Evolutionary conservation across 140 eudicot species (phyloP).

Genomic region (Oenanthe javanica): DNA sequence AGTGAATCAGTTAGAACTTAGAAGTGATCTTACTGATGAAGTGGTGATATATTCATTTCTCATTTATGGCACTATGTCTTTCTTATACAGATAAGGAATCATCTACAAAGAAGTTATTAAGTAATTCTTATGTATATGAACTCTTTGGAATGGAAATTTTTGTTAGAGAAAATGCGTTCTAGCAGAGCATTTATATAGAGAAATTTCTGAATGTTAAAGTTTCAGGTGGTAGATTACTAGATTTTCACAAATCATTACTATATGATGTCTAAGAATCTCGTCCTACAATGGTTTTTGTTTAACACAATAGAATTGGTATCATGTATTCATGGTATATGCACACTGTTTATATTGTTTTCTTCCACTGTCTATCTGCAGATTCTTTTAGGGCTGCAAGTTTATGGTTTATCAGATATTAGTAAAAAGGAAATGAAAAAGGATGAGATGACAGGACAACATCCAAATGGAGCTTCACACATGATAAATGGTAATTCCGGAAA

Average conservation of each 20-base stretch:
- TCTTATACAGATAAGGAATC: background rate
- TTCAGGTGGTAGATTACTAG: background rate
- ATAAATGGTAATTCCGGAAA: constrained; percentile 49
- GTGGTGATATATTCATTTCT: background rate
- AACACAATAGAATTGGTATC: background rate
- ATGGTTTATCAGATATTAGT: constrained; percentile 72
- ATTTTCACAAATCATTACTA: background rate
- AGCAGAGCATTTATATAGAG: background rate
- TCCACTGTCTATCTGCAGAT: constrained; percentile 36
- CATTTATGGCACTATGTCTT: background rate
- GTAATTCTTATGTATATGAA: background rate
- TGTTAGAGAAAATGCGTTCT: background rate
- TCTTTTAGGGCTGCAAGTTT: constrained; percentile 89
- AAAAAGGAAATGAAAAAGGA: constrained; percentile 63
- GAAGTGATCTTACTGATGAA: background rate
- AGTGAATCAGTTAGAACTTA: background rate
- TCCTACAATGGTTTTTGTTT: background rate
- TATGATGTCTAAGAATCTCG: background rate
- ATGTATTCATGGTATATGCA: background rate
- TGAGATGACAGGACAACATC: constrained; percentile 32
- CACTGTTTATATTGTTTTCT: constrained; percentile 8
- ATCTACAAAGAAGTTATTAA: background rate
- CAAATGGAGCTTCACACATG: constrained; percentile 30
- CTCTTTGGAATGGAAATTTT: background rate
- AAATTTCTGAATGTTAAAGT: background rate